Base-by-base conservation (phyloP, 1,284 basidiomycete species). In the Ustilago lituana region DNA sequence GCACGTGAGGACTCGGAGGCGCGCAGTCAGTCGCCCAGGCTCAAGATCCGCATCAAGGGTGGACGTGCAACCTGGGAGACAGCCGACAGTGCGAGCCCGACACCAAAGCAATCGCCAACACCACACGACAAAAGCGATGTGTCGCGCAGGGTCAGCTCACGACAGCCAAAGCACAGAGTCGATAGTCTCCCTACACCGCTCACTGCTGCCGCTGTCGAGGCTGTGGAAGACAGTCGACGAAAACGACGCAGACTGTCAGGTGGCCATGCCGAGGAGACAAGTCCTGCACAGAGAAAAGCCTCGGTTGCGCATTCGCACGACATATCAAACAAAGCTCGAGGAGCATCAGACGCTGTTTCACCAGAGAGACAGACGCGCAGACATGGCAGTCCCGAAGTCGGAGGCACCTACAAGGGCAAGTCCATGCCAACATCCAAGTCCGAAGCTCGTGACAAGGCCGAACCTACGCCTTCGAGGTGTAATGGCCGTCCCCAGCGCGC, bases 41-140 rank as follows among this genome's bases (percentile, higher is more conserved):
- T 65, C 51, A 65, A 65, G 56, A 65, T 65, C 29, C 63, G 63
- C 27, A 65, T 65, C 52, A 59, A 60, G 33, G 50, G 43, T 15
- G 56, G 63, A 6, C 41, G 52, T 15, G 63, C 56, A 15, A 60
- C 52, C 5, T 56, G 51, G 47, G 56, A 65, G 32, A 43, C 52
- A 8, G 32, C 63, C n/a, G 56, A 60, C 19, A 60, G 63, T 14
- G 50, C 51, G 2, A 59, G 56, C 29, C 45, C 47, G 3, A 41
- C 55, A 11, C 36, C 54, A 11, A 53, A 44, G 27, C 35, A 45
- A 3, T 43, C 51, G 22, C 36, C 62, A 3, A 5, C 26, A 0
- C 19, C 46, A 5, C 5, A 17, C 4, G 52, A 41, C 3, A 43
- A 41, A 19, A 33, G 22, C 12, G 40, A 53, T 14, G 22, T 20